Conservation (phyloP, 2,329 filamentous ascomycete species). For the Magnaporthiopsis incrustans region DNA sequence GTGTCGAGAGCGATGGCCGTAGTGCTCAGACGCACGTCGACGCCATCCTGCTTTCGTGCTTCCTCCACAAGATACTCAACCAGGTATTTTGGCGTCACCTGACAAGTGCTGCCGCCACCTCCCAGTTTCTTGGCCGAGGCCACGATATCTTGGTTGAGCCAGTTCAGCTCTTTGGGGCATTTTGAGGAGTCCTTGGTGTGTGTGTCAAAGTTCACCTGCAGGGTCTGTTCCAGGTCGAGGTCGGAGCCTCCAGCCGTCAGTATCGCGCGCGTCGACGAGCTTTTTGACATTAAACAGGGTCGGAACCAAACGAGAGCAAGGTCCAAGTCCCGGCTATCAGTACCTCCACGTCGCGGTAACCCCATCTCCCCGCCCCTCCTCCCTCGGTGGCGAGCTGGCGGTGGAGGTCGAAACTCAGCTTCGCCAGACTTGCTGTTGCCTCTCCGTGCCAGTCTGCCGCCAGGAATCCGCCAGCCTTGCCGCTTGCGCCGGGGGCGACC, state of each 20-base stretch:
- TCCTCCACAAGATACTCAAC: constrained; percentile 56
- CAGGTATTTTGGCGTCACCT: constrained; percentile 56
- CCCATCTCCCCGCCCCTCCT: constrained; percentile 45
- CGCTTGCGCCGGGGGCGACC: constrained; percentile 67
- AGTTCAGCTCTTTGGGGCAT: constrained; percentile 2
- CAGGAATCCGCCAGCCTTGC: constrained; percentile 66
- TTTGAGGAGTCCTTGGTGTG: constrained; percentile 14
- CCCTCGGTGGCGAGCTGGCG: constrained; percentile 51
- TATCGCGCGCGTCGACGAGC: background rate
- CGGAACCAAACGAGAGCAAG: background rate
- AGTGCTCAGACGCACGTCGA: constrained; percentile 58
- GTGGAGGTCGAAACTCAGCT: constrained; percentile 63
- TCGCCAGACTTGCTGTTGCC: constrained; percentile 48
- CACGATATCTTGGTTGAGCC: constrained; percentile 4
- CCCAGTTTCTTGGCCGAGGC: background rate
- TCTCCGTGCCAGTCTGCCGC: constrained; percentile 65
- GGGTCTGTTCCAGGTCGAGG: background rate
- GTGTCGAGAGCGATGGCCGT: constrained; percentile 42
- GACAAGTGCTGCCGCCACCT: constrained; percentile 11
- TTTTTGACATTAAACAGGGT: background rate
- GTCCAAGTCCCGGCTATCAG: constrained; percentile 46
- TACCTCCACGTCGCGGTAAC: constrained; percentile 40
- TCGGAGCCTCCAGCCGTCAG: background rate
- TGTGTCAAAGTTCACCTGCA: constrained; percentile 11
- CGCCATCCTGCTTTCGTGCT: constrained; percentile 46